A percentile compares a stretch with the other conserved stretches of the same genome.
Conservation (phyloP, 768 basidiomycete genomes). For the Gloeopeniophorella convolvens region DNA sequence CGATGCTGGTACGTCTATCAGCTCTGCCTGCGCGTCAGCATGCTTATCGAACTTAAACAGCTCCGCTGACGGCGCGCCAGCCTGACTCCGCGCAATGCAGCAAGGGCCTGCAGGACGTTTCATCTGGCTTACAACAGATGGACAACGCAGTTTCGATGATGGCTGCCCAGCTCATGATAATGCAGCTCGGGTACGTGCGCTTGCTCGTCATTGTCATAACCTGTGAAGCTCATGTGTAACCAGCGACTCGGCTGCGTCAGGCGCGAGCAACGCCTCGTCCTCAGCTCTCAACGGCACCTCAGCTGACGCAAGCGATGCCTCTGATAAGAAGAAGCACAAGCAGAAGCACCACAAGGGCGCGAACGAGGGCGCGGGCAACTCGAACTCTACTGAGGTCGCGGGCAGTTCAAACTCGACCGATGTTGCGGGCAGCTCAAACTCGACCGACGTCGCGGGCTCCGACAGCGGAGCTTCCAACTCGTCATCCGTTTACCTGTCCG, state of each 20-base stretch:
- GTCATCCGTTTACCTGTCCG: too few species aligned
- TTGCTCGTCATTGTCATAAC: not conserved
- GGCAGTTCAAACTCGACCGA: not conserved
- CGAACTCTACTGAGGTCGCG: not conserved
- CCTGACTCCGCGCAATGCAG: not conserved
- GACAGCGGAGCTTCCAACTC: too few species aligned
- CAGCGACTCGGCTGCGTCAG: not conserved
- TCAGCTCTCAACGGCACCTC: not conserved
- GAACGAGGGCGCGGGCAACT: too few species aligned
- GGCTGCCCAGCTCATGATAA: not conserved
- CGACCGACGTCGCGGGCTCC: not conserved
- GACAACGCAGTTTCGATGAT: not conserved
- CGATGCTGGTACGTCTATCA: conserved; percentile 1
- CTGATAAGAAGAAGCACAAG: too few species aligned
- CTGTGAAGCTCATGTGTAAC: not conserved
- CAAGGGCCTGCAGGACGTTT: not conserved
- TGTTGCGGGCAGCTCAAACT: not conserved
- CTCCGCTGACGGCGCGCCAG: not conserved
- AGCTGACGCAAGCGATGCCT: too few species aligned
- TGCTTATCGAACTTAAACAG: not conserved
- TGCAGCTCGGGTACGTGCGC: not conserved
- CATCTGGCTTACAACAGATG: not conserved
- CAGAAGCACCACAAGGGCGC: too few species aligned
- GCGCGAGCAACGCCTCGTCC: not conserved
- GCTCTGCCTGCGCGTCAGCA: not conserved